Percentiles rank a stretch among this genome's conserved stretches.
phyloP scores from a whole-genome alignment of 1,284 basidiomycete genomes.

The Irpex sp. region DNA sequence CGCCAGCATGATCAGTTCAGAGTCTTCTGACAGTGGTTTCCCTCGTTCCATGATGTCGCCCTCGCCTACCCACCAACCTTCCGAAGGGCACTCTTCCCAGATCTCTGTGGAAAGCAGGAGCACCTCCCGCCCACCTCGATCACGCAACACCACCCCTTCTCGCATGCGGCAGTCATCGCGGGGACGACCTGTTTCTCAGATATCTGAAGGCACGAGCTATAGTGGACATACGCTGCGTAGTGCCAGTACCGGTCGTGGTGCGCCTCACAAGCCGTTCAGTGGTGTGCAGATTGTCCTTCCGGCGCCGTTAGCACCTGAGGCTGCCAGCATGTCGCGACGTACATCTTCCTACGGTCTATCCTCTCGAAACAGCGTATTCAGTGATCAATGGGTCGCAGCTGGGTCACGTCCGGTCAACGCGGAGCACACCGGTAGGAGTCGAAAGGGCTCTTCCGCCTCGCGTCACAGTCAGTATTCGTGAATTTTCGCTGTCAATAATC shows the following conservation, averaged over 20 bases:
- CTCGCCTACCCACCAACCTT: constrained; percentile 5
- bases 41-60: neutral
- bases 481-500: neutral
- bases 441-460: neutral
- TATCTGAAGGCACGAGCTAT: constrained; percentile 36
- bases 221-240: constrained; percentile 26
- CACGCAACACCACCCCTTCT: constrained; percentile 6
- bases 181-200: constrained; percentile 30
- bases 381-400: constrained; percentile 27
- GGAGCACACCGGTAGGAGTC: neutral
- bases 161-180: constrained; percentile 3
- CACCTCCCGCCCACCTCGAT: neutral
- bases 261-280: constrained; percentile 37
- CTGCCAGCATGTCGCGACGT: constrained; percentile 24
- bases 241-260: constrained; percentile 12
- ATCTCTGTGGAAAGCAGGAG: constrained; percentile 1
- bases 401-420: constrained; percentile 4
- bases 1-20: constrained; percentile 17
- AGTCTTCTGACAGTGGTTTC: constrained; percentile 15
- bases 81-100: constrained; percentile 6
- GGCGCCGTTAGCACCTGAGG: constrained; percentile 37
- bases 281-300: constrained; percentile 62
- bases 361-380: constrained; percentile 20
- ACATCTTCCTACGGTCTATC: constrained; percentile 20
- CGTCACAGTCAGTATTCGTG: neutral